Conservation (phyloP, 2,329 filamentous ascomycete species). For the Penicillium olsonii region DNA sequence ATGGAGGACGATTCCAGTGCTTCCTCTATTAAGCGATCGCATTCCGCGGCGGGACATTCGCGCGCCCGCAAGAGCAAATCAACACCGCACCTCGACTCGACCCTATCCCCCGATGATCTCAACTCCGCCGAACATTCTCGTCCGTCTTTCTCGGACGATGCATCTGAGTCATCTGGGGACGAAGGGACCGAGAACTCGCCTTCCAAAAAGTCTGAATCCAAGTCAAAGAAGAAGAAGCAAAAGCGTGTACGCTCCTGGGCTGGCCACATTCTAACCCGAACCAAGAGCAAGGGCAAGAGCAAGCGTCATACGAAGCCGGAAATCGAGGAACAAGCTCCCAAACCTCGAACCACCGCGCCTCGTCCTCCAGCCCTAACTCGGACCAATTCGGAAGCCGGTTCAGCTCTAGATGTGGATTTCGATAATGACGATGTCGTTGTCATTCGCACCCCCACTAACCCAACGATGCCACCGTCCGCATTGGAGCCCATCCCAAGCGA, state of each 20-base stretch:
- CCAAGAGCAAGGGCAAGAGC: slow-evolving; percentile 44
- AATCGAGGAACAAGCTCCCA: slow-evolving; percentile 13
- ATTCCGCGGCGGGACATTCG: slow-evolving; percentile 41
- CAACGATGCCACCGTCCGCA: slow-evolving; percentile 30
- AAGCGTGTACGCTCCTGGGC: slow-evolving; percentile 73
- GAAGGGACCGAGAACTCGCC: slow-evolving; percentile 24
- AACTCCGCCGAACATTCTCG: slow-evolving; percentile 26
- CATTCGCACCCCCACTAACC: slow-evolving; percentile 45
- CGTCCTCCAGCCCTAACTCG: slow-evolving; percentile 47
- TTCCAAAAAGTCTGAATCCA: slow-evolving; percentile 37
- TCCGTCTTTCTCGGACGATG: slow-evolving; percentile 32
- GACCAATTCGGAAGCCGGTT: slow-evolving; percentile 45
- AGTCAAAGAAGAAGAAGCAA: slow-evolving; percentile 56
- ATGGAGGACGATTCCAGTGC: slow-evolving; percentile 17
- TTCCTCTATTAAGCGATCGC: slow-evolving; percentile 39
- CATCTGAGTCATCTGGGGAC: slow-evolving; percentile 32
- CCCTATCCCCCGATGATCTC: slow-evolving; percentile 24
- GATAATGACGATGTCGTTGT: slow-evolving; percentile 53
- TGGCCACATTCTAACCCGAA: slow-evolving; percentile 51
- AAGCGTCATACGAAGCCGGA: slow-evolving; percentile 50
- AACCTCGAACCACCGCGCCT: slow-evolving; percentile 34
- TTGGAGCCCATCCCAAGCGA: slow-evolving; percentile 20
- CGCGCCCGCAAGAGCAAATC: slow-evolving; percentile 35
- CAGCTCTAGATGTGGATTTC: slow-evolving; percentile 49
- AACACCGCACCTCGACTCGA: slow-evolving; percentile 29